A percentile compares a stretch with the other conserved stretches of the same genome.
These are phyloP conservation scores for Claviceps maximensis DNA, from an alignment of 2,329 filamentous ascomycete species.

Conservation along the genomic window DNA sequence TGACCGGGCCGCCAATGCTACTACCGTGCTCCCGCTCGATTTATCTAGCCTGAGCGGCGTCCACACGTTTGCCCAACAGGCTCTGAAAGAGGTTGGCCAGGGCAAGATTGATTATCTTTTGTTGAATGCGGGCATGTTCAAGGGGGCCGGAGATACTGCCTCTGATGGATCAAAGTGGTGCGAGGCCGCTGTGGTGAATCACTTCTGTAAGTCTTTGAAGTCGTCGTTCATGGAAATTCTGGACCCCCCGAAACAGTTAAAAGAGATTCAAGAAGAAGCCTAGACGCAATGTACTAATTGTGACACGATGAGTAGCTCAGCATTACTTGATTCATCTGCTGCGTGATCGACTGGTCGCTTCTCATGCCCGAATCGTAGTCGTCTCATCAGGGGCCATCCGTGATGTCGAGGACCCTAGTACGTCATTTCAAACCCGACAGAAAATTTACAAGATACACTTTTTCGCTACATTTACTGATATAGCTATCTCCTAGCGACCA, in stretches of 20 bases:
- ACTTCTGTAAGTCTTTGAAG: conserved; percentile 34
- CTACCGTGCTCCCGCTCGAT: conserved; percentile 36
- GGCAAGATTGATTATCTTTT: conserved; percentile 34
- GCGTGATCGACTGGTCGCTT: conserved; percentile 32
- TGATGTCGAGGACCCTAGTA: conserved; percentile 25
- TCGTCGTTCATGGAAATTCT: no score
- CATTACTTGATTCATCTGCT: conserved; percentile 39
- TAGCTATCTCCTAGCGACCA: conserved; percentile 13
- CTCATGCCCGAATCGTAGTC: conserved; percentile 33
- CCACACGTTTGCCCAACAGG: conserved; percentile 31
- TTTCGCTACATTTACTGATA: conserved; percentile 1
- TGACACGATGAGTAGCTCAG: conserved; percentile 26
- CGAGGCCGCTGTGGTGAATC: conserved; percentile 37
- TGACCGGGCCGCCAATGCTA: conserved; percentile 24
- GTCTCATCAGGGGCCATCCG: conserved; percentile 37
- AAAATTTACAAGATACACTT: no score
- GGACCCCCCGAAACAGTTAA: not conserved
- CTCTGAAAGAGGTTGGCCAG: conserved; percentile 27
- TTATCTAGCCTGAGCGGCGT: conserved; percentile 31
- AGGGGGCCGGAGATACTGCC: conserved; percentile 21
- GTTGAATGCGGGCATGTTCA: conserved; percentile 34
- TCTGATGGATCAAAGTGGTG: conserved; percentile 34
- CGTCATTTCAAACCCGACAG: conserved; percentile 4
- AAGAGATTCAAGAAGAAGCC: not conserved
- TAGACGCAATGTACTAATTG: not conserved